Evolutionary conservation across 805 yeast species (phyloP).

Genomic region (Ogataea degrootiae): DNA sequence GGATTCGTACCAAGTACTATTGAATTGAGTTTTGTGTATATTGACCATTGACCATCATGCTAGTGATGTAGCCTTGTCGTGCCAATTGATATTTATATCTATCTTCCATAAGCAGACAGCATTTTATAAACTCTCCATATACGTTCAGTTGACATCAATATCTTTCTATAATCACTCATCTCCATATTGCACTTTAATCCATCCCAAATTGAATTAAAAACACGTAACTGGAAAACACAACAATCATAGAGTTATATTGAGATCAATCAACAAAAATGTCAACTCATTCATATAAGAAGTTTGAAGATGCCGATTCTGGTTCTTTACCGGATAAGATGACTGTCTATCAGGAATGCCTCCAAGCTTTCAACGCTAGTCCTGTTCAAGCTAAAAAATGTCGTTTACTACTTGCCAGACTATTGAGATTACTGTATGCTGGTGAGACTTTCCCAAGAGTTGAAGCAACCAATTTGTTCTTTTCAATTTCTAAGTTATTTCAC

Average conservation of each 20-base stretch:
- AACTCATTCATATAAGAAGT: constrained; percentile 75
- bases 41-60: no score
- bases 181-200: no score
- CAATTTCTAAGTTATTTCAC: constrained; percentile 91
- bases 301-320: constrained; percentile 68
- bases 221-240: neutral
- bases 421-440: constrained; percentile 79
- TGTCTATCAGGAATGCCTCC: constrained; percentile 90
- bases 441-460: constrained; percentile 84
- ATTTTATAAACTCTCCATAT: no score
- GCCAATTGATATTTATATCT: no score
- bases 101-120: no score
- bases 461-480: constrained; percentile 88
- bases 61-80: no score
- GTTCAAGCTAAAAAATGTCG: constrained; percentile 87
- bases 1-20: no score
- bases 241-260: neutral
- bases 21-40: no score
- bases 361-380: constrained; percentile 88
- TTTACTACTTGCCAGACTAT: constrained; percentile 69
- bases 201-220: neutral
- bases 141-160: no score
- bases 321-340: constrained; percentile 91
- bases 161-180: no score
- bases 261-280: constrained; percentile 44